Conservation (phyloP, 441 rosid species). For the Gossypium aridum region DNA sequence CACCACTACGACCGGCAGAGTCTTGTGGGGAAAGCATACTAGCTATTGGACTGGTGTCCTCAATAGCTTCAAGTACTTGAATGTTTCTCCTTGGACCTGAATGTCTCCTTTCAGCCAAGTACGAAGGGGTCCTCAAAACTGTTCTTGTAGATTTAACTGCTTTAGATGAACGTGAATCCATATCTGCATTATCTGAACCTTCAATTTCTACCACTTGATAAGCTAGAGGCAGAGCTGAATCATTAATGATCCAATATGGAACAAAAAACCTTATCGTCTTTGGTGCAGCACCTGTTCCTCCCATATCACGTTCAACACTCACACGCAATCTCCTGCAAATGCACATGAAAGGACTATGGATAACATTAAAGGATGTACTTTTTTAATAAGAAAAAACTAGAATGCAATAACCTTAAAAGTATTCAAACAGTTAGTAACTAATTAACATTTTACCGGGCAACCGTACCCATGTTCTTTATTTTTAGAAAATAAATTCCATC, state of each 20-base stretch:
- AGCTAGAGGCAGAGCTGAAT: constrained; percentile 70
- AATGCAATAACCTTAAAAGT: not conserved
- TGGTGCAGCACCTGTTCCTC: constrained; percentile 81
- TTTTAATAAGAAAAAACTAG: not conserved
- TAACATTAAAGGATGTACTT: not conserved
- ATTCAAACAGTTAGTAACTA: not conserved
- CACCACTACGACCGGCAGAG: constrained; percentile 71
- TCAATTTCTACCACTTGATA: constrained; percentile 93
- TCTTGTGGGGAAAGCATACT: constrained; percentile 99
- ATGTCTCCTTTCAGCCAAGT: constrained; percentile 51
- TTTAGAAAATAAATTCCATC: not conserved
- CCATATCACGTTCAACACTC: constrained; percentile 90
- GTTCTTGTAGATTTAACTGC: constrained; percentile 63
- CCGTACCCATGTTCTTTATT: not conserved
- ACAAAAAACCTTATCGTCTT: constrained; percentile 86
- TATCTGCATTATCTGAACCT: constrained; percentile 57
- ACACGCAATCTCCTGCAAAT: constrained; percentile 87
- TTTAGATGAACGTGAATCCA: constrained; percentile 56
- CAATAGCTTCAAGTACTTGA: constrained; percentile 82
- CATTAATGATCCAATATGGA: constrained; percentile 95
- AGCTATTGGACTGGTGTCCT: constrained; percentile 85
- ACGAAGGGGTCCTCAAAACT: constrained; percentile 47
- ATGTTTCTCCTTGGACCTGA: constrained; percentile 49
- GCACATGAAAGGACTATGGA: constrained; percentile 9
- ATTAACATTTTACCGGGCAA: not conserved